Evolutionary conservation across 1,284 basidiomycete species (phyloP), one percentile per base, ranked within the genome.

Genomic region (Athelia sp.): DNA sequence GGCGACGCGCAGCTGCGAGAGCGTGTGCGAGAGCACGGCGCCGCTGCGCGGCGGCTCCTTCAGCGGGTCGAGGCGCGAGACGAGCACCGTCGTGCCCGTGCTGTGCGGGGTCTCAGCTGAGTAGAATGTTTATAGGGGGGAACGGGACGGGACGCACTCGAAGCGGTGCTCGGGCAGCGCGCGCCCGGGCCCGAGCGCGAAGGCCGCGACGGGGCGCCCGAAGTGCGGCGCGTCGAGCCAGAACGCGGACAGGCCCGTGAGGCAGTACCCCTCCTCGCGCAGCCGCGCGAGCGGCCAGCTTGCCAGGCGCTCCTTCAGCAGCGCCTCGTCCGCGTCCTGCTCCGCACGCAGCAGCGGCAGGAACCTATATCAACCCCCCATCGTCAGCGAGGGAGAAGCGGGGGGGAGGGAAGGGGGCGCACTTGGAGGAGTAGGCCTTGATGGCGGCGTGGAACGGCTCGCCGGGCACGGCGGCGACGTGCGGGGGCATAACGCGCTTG

Each of bases 221-320:
- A 76, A 80, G 43, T 76, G 73, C 17, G 72, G 76, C n/a, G 70
- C 72, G 47, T 81, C 71, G 22, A 82, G 63, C 84, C 84, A 87
- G 58, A 74, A 88, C 0, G 76, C 86, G 11, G 66, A 73, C 34
- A 91, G 64, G 13, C 71, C 79, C 0, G 80, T 82, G 23, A 91
- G 58, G 49, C 81, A 80, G 61, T 86, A 90, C 0, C 90, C 90
- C 58, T 87, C 84, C 21, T 75, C 66, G 51, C 73, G 66, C 35
- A 92, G 68, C 36, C 76, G 73, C 22, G 75, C 69, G 3, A 83
- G 52, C 1, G 79, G 69, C 87, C 87, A 91, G 19, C 74, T 78
- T 0, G 77, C 69, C 14, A 93, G 70, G 31, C 90, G 78, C 51
- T 83, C 72, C 23, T 73, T 72, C 26, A 87, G 59, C 1, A 77